Evolutionary conservation across 2,329 filamentous ascomycete species (phyloP).

Genomic region (Verticillium albo-atrum): DNA sequence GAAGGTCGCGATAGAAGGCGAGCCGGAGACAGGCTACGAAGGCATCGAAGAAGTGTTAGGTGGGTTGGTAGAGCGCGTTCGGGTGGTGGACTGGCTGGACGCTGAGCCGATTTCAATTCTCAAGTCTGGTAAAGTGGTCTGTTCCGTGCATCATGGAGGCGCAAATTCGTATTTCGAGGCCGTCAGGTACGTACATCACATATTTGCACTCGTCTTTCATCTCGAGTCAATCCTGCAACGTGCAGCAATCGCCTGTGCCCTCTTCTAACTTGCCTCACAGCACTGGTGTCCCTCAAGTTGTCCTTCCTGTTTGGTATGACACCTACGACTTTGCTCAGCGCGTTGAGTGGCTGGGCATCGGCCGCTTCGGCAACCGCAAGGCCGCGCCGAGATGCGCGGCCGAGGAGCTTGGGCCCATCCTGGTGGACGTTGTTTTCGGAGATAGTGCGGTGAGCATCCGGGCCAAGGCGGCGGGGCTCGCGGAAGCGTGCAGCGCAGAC

Average conservation of each 20-base stretch:
- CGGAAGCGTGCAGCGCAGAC: background rate
- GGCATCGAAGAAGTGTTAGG: background rate
- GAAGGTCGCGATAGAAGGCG: background rate
- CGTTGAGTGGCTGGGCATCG: conserved; percentile 37
- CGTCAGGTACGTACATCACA: conserved; percentile 22
- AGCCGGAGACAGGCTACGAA: background rate
- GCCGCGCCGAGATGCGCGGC: background rate
- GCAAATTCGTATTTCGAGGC: conserved; percentile 38
- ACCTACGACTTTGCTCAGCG: conserved; percentile 41
- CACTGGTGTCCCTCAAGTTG: conserved; percentile 38
- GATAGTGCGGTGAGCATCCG: background rate
- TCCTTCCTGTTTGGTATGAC: conserved; percentile 40
- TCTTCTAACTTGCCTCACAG: no score
- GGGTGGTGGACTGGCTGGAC: conserved; percentile 33
- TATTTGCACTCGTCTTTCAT: background rate
- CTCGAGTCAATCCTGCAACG: background rate
- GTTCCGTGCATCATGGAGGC: conserved; percentile 41
- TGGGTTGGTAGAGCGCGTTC: conserved; percentile 17
- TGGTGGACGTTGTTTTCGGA: background rate
- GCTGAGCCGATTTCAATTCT: conserved; percentile 31
- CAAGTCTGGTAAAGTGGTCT: conserved; percentile 28
- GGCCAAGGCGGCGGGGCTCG: background rate
- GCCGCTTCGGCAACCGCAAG: conserved; percentile 15
- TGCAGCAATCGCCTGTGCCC: no score
- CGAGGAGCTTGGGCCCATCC: background rate